These are phyloP conservation scores for Ormosia semicastrata DNA, from an alignment of 306 rosid genomes.

Conservation along the genomic window DNA sequence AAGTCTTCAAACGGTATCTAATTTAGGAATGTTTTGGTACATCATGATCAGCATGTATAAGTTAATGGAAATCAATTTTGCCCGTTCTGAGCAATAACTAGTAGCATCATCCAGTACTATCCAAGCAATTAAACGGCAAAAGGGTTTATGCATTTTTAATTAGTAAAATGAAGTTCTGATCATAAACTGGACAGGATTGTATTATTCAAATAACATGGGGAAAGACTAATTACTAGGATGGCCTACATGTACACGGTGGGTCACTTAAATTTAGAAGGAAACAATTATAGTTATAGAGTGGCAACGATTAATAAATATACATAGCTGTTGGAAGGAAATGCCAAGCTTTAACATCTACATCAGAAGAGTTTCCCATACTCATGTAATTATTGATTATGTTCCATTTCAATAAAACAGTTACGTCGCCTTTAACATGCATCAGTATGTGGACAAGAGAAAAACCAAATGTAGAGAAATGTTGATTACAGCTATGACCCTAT, in stretches of 20 bases:
- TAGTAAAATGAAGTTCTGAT: neutral
- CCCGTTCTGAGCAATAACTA: neutral
- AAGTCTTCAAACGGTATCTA: neutral
- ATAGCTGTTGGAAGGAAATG: constrained; percentile 3
- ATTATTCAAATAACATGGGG: neutral
- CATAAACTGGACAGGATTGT: neutral
- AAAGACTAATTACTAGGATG: constrained; percentile 18
- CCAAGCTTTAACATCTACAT: neutral
- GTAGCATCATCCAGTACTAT: neutral
- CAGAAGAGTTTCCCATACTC: neutral
- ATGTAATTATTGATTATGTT: neutral
- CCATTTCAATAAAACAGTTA: constrained; percentile 10
- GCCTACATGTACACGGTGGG: constrained; percentile 2
- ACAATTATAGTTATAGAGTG: neutral
- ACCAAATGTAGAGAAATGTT: constrained; percentile 29
- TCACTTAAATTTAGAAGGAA: neutral
- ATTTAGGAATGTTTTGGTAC: neutral
- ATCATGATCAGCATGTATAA: neutral
- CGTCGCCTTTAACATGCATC: constrained; percentile 21
- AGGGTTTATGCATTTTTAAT: neutral
- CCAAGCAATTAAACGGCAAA: neutral
- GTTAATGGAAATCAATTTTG: neutral
- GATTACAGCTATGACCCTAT: constrained; percentile 7
- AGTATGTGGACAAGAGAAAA: constrained; percentile 27
- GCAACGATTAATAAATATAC: neutral